These are phyloP conservation scores for Phialophora verrucosa DNA, from an alignment of 2,329 filamentous ascomycete species.

Conservation along the genomic window DNA sequence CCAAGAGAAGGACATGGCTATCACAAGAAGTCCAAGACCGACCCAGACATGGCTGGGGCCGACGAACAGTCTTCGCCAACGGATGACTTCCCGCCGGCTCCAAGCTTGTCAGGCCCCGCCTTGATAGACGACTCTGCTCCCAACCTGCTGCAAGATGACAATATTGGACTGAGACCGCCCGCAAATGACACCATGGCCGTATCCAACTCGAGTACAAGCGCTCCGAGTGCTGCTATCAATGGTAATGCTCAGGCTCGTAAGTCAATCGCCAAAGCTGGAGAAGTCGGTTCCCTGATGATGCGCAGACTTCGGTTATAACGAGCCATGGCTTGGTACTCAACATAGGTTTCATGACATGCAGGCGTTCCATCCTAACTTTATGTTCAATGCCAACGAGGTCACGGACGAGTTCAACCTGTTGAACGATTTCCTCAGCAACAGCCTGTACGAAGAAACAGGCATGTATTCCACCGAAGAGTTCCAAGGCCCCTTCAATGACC, in stretches of 20 bases:
- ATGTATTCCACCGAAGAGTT: slow-evolving; percentile 70
- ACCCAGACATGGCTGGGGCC: slow-evolving; percentile 61
- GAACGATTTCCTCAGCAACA: slow-evolving; percentile 94
- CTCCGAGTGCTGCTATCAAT: slow-evolving; percentile 68
- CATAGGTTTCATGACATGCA: slow-evolving; percentile 94
- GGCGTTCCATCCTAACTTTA: slow-evolving; percentile 89
- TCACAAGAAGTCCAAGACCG: slow-evolving; percentile 78
- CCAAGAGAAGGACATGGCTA: slow-evolving; percentile 71
- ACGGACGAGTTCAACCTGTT: slow-evolving; percentile 96
- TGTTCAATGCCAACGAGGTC: slow-evolving; percentile 92
- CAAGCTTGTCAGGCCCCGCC: slow-evolving; percentile 61
- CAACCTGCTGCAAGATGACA: slow-evolving; percentile 49
- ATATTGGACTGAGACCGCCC: slow-evolving; percentile 58
- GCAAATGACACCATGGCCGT: slow-evolving; percentile 37
- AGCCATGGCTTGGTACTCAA: slow-evolving; percentile 74
- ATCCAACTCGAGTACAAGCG: slow-evolving; percentile 61
- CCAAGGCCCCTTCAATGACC: slow-evolving; percentile 66
- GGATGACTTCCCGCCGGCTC: slow-evolving; percentile 51
- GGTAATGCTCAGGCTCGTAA: slow-evolving; percentile 76
- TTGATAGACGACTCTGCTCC: slow-evolving; percentile 61
- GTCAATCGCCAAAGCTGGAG: slow-evolving; percentile 47
- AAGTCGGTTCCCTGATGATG: slow-evolving; percentile 41
- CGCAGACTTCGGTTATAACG: slow-evolving; percentile 79
- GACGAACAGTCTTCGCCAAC: slow-evolving; percentile 61
- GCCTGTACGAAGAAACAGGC: slow-evolving; percentile 78